Base-by-base conservation (phyloP, 2,329 filamentous ascomycete species). In the Pseudogymnoascus verrucosus region DNA sequence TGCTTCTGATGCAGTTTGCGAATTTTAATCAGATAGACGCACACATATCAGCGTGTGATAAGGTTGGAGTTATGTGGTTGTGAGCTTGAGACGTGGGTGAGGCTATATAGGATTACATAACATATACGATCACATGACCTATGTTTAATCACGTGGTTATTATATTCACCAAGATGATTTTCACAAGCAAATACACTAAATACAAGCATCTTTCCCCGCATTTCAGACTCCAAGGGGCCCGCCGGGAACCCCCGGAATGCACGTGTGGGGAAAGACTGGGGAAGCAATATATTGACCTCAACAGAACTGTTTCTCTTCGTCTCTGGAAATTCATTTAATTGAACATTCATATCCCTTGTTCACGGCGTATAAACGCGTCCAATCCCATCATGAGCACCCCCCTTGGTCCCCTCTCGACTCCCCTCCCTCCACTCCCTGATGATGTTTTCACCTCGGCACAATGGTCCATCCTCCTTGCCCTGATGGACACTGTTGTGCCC, bases 401-500 rank as follows among this genome's bases (percentile, higher is more conserved):
- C 19, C 54, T 69, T 23, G 64, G 65, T 4, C 69, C 70, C 23
- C 42, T 68, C 5, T 39, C 68, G 39, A 63, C 63, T 40, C 64
- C 68, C 10, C 60, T 74, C 5, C 73, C 74, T 1, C 67, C 68
- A 39, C 64, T 68, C 4, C 71, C 72, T 19, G 8, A 66, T 0
- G 69, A 73, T 65, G 80, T 78, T 69, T 79, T 82, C 69, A 76
- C 73, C 42, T 74, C 77, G 60, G 72, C 74, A 16, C 80, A 85
- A 74, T 87, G 84, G 84, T 72, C 76, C 40, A 79, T 81, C 1
- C 70, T 86, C 44, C 77, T 80, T 67, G 77, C 83, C 2, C 73
- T 87, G 5, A 72, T 86, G 42, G 84, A 87, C 67, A 82, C 80
- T n/a, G 74, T 84, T 16, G 74, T 90, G 34, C 86, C 88, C 2